These are phyloP conservation scores for Prunella vulgaris DNA, from an alignment of 257 asterid genomes.

Conservation along the genomic window DNA sequence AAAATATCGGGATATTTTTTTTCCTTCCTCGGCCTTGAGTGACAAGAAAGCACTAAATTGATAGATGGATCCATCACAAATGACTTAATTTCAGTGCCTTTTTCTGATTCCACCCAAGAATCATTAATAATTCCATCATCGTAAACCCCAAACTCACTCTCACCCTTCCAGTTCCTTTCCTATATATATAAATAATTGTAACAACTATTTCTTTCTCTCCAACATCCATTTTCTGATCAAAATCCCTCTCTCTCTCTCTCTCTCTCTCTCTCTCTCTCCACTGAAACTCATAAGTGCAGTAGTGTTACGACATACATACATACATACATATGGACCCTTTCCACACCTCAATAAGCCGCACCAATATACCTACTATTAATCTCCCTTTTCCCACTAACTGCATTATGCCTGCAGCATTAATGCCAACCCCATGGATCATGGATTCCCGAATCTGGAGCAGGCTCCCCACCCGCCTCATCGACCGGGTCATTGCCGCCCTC, in stretches of 20 bases:
- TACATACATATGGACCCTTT: constrained; percentile 72
- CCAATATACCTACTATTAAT: constrained; percentile 51
- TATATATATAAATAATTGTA: not conserved
- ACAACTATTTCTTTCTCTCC: too few relatives aligned
- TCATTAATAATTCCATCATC: constrained; percentile 6
- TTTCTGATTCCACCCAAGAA: constrained; percentile 20
- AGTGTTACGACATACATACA: too few relatives aligned
- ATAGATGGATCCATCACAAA: constrained; percentile 60
- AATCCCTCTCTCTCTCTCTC: not conserved
- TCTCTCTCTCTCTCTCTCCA: not conserved
- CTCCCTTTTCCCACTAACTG: constrained; percentile 28
- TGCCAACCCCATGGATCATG: constrained; percentile 52
- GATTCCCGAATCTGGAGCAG: constrained; percentile 81
- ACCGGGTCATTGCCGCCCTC: constrained; percentile 69
- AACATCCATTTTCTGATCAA: not conserved
- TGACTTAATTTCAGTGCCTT: constrained; percentile 47
- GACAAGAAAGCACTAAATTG: constrained; percentile 77
- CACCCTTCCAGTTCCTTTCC: not conserved
- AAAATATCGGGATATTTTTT: too few relatives aligned
- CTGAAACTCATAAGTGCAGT: not conserved
- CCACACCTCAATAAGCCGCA: constrained; percentile 34
- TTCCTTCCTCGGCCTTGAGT: constrained; percentile 72
- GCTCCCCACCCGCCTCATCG: constrained; percentile 64
- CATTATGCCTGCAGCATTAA: too few relatives aligned
- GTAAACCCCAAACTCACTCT: not conserved